Evolutionary conservation across 208 protist genomes (phyloP), one percentile per base, ranked within the genome.

Genomic region (Leptomonas pyrrhocoris): DNA sequence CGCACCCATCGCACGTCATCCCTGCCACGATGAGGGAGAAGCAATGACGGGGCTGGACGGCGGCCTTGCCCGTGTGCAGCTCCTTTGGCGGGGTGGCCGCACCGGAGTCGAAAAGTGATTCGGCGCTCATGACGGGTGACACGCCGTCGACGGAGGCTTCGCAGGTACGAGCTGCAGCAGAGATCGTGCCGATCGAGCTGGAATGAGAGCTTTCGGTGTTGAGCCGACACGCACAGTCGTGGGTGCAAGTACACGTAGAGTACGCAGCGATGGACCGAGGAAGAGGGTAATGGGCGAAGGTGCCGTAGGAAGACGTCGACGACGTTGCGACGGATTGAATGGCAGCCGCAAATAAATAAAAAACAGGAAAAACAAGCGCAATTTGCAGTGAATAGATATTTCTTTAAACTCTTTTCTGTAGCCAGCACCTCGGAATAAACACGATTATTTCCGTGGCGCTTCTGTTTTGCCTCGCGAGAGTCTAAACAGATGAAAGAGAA

Each of bases 1-100:
- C 80, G 53, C 89, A 94, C 12, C 74, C 73, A 27, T 66, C 68
- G 66, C 90, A 96, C 46, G 84, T 87, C 90, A 94, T 95, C 28
- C 90, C 92, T 2, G 43, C 66, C 18, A 92, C 74, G 40, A 21
- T 42, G n/a, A 75, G 19, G 11, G 42, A 45, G 38, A 50, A 31
- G 68, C 50, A 18, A n/a, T n/a, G 31, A 19, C 11, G 38, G 1
- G 51, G 1, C 1, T 16, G 2, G 19, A 12, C 16, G 21, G 15
- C 25, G 36, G 45, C 51, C 23, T 43, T 45, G 1, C 12, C 21
- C 34, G 13, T 27, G 4, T 5, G 9, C 28, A 4, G 57, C 23
- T 49, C 42, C 9, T 2, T 34, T 8, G 13, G 16, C 0, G 42
- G 7, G 0, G 57, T 11, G 27, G 57, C 42, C 0, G 42, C 42